A percentile compares a stretch with the other conserved stretches of the same genome.
Evolutionary conservation across 176 grass and related monocot genomes (phyloP).

Genomic region (Lolium perenne): DNA sequence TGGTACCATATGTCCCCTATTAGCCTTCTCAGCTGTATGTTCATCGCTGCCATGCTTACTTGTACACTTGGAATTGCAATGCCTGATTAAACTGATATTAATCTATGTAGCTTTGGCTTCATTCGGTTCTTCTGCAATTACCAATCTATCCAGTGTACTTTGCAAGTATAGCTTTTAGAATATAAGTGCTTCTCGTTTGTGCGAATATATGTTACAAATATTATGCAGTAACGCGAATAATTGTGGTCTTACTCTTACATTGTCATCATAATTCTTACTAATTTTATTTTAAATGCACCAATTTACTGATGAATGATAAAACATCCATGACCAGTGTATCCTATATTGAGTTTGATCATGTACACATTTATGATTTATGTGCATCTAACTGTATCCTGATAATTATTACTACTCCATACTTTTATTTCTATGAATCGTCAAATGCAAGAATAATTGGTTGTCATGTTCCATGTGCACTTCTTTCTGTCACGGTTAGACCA

Average conservation of each 20-base stretch:
- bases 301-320: background rate
- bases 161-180: background rate
- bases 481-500: constrained; percentile 13
- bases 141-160: background rate
- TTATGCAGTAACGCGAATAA: background rate
- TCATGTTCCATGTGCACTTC: constrained; percentile 4
- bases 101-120: background rate
- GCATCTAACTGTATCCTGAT: background rate
- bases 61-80: background rate
- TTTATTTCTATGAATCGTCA: background rate
- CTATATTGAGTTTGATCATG: background rate
- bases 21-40: background rate
- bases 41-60: constrained; percentile 8
- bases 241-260: background rate
- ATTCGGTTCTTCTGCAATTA: constrained; percentile 16
- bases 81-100: constrained; percentile 8
- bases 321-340: background rate
- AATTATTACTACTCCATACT: background rate
- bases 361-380: background rate
- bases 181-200: background rate
- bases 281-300: constrained; percentile 4
- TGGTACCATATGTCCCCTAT: background rate
- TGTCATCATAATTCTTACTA: constrained; percentile 10
- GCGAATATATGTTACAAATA: constrained; percentile 1
- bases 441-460: constrained; percentile 19